Conservation (phyloP, 1,284 basidiomycete genomes). For the Cutaneotrichosporon mucoides region DNA sequence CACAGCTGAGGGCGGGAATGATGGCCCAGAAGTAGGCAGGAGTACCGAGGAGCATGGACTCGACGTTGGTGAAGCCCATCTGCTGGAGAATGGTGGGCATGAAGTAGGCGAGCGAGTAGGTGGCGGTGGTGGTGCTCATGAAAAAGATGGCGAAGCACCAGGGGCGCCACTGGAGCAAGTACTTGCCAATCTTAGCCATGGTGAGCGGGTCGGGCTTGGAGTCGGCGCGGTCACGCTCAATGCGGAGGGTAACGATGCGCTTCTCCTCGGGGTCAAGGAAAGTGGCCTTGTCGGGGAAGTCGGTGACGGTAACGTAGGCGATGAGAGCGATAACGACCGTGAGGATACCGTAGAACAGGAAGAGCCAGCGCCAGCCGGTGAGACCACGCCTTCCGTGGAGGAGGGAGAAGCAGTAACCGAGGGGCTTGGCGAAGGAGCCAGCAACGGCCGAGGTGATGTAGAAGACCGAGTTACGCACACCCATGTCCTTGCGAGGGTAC, state of each 20-base stretch:
- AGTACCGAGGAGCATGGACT: slow-evolving; percentile 44
- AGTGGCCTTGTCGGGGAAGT: slow-evolving; percentile 16
- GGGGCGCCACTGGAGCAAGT: slow-evolving; percentile 46
- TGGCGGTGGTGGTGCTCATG: slow-evolving; percentile 28
- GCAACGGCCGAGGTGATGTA: slow-evolving; percentile 39
- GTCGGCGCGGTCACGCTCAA: slow-evolving; percentile 36
- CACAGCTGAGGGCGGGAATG: slow-evolving; percentile 42
- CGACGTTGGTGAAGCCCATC: slow-evolving; percentile 43
- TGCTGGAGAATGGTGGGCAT: slow-evolving; percentile 48
- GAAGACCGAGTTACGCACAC: slow-evolving; percentile 44
- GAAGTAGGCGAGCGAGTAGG: slow-evolving; percentile 41
- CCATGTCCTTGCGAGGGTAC: slow-evolving; percentile 52
- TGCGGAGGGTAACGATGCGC: slow-evolving; percentile 5
- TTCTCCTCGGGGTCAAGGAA: slow-evolving; percentile 14
- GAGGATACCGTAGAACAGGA: slow-evolving; percentile 11
- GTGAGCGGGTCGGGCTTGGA: slow-evolving; percentile 47
- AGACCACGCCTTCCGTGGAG: slow-evolving; percentile 6
- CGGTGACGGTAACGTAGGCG: slow-evolving; percentile 7
- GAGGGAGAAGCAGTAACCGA: slow-evolving; percentile 13
- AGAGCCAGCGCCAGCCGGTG: slow-evolving; percentile 11
- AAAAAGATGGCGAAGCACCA: slow-evolving; percentile 51
- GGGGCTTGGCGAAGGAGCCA: slow-evolving; percentile 14
- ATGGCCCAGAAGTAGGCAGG: slow-evolving; percentile 48
- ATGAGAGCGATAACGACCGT: slow-evolving; percentile 10
- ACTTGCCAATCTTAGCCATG: slow-evolving; percentile 24